Conservation (phyloP, 148 eudicot genomes). For the Dysphania ambrosioides region DNA sequence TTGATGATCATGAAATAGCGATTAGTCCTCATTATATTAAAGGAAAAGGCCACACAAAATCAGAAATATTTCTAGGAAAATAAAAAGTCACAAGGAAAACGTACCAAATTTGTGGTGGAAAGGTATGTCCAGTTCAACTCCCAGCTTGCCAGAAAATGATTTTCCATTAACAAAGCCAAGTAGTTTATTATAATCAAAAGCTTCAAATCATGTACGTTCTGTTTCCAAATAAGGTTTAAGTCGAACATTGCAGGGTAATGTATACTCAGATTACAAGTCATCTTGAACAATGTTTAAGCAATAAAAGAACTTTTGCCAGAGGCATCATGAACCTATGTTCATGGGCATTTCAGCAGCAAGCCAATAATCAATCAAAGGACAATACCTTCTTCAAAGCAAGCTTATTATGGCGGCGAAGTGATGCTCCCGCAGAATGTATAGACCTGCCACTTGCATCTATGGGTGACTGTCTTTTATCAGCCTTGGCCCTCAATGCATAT, state of each 20-base stretch:
- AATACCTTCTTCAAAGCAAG: constrained; percentile 85
- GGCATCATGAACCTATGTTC: constrained; percentile 2
- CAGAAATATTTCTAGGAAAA: background rate
- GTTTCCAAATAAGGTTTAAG: background rate
- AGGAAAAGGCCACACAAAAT: background rate
- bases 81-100: background rate
- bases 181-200: background rate
- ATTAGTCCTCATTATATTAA: no score
- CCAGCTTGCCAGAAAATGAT: background rate
- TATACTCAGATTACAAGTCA: no score
- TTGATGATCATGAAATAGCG: no score
- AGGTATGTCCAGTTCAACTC: background rate
- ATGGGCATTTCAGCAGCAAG: background rate
- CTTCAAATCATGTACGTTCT: background rate
- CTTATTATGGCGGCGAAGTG: constrained; percentile 89
- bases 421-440: constrained; percentile 92
- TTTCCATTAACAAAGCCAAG: background rate
- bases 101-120: background rate
- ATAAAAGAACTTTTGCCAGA: background rate
- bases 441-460: constrained; percentile 79
- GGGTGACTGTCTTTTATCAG: constrained; percentile 85
- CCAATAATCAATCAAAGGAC: constrained; percentile 2
- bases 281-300: background rate
- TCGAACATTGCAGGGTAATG: background rate
- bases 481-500: constrained; percentile 92